Evolutionary conservation across 2,329 filamentous ascomycete species (phyloP).

Genomic region (Colletotrichum sidae): DNA sequence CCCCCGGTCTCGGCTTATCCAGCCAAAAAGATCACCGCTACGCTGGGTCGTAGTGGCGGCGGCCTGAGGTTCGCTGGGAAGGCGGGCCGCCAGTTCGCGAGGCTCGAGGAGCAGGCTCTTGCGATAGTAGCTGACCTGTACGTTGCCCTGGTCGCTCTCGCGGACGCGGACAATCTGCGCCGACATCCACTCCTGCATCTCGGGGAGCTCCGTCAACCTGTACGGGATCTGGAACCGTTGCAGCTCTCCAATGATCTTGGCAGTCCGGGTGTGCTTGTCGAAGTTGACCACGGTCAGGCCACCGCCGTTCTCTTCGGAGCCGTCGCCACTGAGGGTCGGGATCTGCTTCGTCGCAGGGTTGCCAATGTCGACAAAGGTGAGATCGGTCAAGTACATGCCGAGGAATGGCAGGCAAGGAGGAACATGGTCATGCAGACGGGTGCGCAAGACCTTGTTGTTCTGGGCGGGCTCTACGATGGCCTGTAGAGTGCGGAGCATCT

Average conservation of each 20-base stretch:
- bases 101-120: slow-evolving; percentile 89
- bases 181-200: slow-evolving; percentile 94
- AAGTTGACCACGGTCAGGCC: slow-evolving; percentile 92
- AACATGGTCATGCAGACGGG: slow-evolving; percentile 84
- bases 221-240: slow-evolving; percentile 98
- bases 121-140: slow-evolving; percentile 77
- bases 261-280: slow-evolving; percentile 94
- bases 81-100: slow-evolving; percentile 59
- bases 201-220: slow-evolving; percentile 81
- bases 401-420: slow-evolving; percentile 95
- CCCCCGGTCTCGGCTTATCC: slow-evolving; percentile 62
- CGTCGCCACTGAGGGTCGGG: slow-evolving; percentile 57
- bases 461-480: slow-evolving; percentile 88
- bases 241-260: slow-evolving; percentile 94
- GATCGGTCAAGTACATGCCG: slow-evolving; percentile 94
- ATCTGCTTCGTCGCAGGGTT: slow-evolving; percentile 88
- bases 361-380: slow-evolving; percentile 95
- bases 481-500: slow-evolving; percentile 81
- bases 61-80: slow-evolving; percentile 45
- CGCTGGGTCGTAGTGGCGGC: slow-evolving; percentile 41
- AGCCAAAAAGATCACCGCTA: slow-evolving; percentile 59
- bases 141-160: slow-evolving; percentile 64
- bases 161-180: slow-evolving; percentile 83
- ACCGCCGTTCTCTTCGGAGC: slow-evolving; percentile 69
- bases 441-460: slow-evolving; percentile 89